Conservation (phyloP, 768 basidiomycete species). For the Russula sp. region DNA sequence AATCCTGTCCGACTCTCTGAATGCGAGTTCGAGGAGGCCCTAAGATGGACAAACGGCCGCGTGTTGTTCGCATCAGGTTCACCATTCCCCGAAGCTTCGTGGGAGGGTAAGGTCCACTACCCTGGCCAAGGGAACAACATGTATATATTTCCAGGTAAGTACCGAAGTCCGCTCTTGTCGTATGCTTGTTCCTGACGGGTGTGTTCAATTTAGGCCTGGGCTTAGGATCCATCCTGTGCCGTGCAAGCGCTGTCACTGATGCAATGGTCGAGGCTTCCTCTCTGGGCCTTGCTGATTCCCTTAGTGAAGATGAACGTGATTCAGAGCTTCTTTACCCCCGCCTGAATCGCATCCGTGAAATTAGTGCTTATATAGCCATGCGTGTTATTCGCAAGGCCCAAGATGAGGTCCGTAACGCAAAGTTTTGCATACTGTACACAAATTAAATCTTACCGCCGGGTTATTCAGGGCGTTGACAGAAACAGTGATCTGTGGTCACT, state of each 20-base stretch:
- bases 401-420: slow-evolving; percentile 50
- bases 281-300: slow-evolving; percentile 70
- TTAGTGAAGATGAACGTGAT: slow-evolving; percentile 65
- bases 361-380: slow-evolving; percentile 70
- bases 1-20: slow-evolving; percentile 85
- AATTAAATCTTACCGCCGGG: slow-evolving; percentile 13
- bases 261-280: slow-evolving; percentile 88
- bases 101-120: slow-evolving; percentile 54
- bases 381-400: slow-evolving; percentile 80
- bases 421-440: slow-evolving; percentile 4
- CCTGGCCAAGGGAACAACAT: slow-evolving; percentile 96
- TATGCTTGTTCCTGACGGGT: slow-evolving; percentile 10
- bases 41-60: slow-evolving; percentile 64
- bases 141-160: slow-evolving; percentile 72
- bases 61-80: slow-evolving; percentile 88
- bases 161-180: not conserved
- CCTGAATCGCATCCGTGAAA: slow-evolving; percentile 81
- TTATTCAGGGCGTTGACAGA: slow-evolving; percentile 32
- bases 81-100: slow-evolving; percentile 69
- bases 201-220: slow-evolving; percentile 53
- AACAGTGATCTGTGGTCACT: slow-evolving; percentile 49
- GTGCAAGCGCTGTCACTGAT: slow-evolving; percentile 70
- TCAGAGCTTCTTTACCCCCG: slow-evolving; percentile 77
- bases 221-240: slow-evolving; percentile 71
- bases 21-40: slow-evolving; percentile 74